A percentile compares a stretch with the other conserved stretches of the same genome.
These are phyloP conservation scores for Kodamaea laetipori DNA, from an alignment of 805 yeast genomes.

Conservation along the genomic window DNA sequence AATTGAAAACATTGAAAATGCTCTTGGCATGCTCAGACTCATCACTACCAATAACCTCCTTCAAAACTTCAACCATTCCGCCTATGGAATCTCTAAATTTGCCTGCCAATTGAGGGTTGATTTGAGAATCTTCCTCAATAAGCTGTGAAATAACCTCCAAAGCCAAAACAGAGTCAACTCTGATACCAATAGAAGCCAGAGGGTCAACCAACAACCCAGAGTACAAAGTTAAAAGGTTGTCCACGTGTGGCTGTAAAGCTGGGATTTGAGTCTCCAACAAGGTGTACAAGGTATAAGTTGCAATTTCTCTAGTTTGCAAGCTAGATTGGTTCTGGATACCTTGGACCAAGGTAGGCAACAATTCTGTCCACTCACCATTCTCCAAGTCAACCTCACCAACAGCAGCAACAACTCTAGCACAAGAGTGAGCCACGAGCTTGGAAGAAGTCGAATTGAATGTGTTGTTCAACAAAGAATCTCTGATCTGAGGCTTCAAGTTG, in stretches of 20 bases:
- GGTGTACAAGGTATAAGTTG: constrained; percentile 76
- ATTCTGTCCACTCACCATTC: constrained; percentile 67
- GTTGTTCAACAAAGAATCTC: constrained; percentile 65
- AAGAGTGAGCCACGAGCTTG: constrained; percentile 76
- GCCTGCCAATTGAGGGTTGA: constrained; percentile 45
- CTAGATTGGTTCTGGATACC: constrained; percentile 49
- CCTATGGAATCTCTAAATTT: constrained; percentile 73
- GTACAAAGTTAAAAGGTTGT: constrained; percentile 72
- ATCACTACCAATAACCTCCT: constrained; percentile 66
- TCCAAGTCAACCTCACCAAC: constrained; percentile 77
- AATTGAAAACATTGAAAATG: constrained; percentile 83
- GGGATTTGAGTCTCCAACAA: constrained; percentile 72
- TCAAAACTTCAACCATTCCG: constrained; percentile 76
- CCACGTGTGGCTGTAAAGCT: constrained; percentile 56
- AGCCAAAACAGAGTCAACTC: constrained; percentile 81
- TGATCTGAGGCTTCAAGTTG: constrained; percentile 58
- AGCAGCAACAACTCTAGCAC: constrained; percentile 85
- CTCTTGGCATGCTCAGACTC: constrained; percentile 73
- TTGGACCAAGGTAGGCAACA: constrained; percentile 68
- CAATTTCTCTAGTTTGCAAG: constrained; percentile 72
- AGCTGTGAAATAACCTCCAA: constrained; percentile 69
- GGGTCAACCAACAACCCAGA: constrained; percentile 64
- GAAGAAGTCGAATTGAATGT: constrained; percentile 57
- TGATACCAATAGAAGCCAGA: constrained; percentile 60
- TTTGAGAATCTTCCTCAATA: constrained; percentile 60